Conservation (phyloP, 2,329 filamentous ascomycete species). For the Fusarium penzigii region DNA sequence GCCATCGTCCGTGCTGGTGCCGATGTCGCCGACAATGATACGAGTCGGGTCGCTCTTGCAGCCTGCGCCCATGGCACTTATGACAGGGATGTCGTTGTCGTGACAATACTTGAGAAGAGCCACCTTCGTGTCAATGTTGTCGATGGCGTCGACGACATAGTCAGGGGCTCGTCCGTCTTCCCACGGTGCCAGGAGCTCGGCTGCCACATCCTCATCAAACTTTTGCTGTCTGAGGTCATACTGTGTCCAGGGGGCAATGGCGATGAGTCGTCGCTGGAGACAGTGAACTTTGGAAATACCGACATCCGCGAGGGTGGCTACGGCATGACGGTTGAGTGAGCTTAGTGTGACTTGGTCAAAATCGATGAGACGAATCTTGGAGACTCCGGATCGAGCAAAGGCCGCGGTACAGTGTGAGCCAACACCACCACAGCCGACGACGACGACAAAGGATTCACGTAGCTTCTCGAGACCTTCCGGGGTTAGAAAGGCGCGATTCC, state of each 20-base stretch:
- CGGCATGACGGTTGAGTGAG: slow-evolving; percentile 91
- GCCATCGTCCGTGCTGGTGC: slow-evolving; percentile 81
- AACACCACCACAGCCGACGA: slow-evolving; percentile 93
- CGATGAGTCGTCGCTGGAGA: slow-evolving; percentile 75
- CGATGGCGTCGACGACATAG: slow-evolving; percentile 95
- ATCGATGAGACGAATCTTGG: slow-evolving; percentile 85
- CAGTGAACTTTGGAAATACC: slow-evolving; percentile 90
- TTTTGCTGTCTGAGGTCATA: slow-evolving; percentile 87
- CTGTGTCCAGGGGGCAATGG: slow-evolving; percentile 87
- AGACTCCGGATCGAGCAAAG: slow-evolving; percentile 84
- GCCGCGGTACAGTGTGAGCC: slow-evolving; percentile 89
- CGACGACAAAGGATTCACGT: slow-evolving; percentile 78
- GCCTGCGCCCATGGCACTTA: slow-evolving; percentile 94
- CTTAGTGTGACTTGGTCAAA: slow-evolving; percentile 97
- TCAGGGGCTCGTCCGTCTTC: slow-evolving; percentile 66
- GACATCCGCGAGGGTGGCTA: slow-evolving; percentile 91
- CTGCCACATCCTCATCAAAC: slow-evolving; percentile 69
- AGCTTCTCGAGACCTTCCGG: slow-evolving; percentile 79
- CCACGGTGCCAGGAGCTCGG: slow-evolving; percentile 68
- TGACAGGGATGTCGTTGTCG: slow-evolving; percentile 73
- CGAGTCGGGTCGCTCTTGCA: slow-evolving; percentile 87
- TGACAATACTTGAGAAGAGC: slow-evolving; percentile 86
- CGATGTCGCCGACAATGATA: slow-evolving; percentile 90
- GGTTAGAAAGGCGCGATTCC: slow-evolving; percentile 88
- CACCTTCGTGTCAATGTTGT: slow-evolving; percentile 98